Base-by-base conservation (phyloP, 139 green algal species). In the Microglena sp. region DNA sequence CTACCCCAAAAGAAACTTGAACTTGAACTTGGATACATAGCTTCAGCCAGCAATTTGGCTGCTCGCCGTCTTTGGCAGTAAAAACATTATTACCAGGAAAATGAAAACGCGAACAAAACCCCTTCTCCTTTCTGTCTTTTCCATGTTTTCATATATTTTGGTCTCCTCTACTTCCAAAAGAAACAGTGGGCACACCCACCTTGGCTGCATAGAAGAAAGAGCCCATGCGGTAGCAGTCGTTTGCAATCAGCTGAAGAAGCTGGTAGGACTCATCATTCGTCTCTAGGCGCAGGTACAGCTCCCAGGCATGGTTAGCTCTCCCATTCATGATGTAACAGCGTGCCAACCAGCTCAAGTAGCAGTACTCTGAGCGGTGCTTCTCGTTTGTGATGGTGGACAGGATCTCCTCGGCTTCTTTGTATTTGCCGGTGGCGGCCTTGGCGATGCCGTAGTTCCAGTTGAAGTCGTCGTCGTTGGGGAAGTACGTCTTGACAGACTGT, bases 391-490 rank as follows among this genome's bases (percentile, higher is more conserved):
- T 68, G 2, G 46, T 35, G 55, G 70, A 36, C 61, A 95, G 75
- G 29, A 72, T 77, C 64, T 89, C 84, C 67, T 88, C 82, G 6
- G 86, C 86, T 63, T 91, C 86, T 45, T 73, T 76, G 75, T 82
- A 92, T 46, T 87, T 83, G 4, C 83, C 83, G 0, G 64, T 75
- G 3, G 81, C 75, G 1, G 80, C 81, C 53, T 80, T 77, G 1
- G 88, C 80, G 27, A 94, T 77, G 54, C 83, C 88, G 56, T 84
- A 85, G 74, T 95, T 93, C 89, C 89, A 95, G 70, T 84, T 87
- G 72, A 95, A 93, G 70, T 84, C 81, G 33, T 93, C 81, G 45
- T 94, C 87, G 26, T 71, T 70, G 2, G 55, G 2, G 26, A 82
- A 82, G 62, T 83, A 83, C 4, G 45, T 69, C 31, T 73, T 69